Conservation (phyloP, 495 filamentous ascomycete species). For the Usnea hakonensis region DNA sequence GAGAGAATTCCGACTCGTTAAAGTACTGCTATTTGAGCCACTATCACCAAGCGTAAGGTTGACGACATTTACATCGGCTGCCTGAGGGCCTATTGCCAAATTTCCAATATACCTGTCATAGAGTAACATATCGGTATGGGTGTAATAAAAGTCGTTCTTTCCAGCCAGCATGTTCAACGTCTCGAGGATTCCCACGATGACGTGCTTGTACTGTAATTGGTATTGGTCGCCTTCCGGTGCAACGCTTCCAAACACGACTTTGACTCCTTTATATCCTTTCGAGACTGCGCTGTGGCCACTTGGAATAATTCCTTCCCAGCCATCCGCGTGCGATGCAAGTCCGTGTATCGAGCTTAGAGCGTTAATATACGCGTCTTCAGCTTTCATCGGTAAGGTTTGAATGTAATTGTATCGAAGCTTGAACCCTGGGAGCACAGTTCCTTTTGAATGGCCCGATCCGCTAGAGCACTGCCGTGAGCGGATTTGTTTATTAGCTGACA, state of each 20-base stretch:
- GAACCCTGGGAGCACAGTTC: not conserved
- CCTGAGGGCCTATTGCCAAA: not conserved
- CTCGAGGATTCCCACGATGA: not conserved
- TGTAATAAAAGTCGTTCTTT: not conserved
- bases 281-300: not conserved
- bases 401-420: accelerated
- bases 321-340: not conserved
- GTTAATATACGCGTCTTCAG: not conserved
- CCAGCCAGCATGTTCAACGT: not conserved
- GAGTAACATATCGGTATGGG: not conserved
- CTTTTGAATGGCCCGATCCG: no score
- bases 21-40: no score
- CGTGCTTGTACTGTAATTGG: not conserved
- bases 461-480: not conserved
- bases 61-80: no score
- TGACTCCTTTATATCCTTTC: not conserved
- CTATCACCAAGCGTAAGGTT: not conserved
- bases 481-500: not conserved
- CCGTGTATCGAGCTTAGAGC: not conserved
- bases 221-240: not conserved
- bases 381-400: not conserved
- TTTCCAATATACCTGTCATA: not conserved
- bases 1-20: not conserved
- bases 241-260: not conserved
- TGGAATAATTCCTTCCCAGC: not conserved